These are phyloP conservation scores for Cystobasidium tubakii DNA, from an alignment of 768 basidiomycete genomes.

Conservation along the genomic window DNA sequence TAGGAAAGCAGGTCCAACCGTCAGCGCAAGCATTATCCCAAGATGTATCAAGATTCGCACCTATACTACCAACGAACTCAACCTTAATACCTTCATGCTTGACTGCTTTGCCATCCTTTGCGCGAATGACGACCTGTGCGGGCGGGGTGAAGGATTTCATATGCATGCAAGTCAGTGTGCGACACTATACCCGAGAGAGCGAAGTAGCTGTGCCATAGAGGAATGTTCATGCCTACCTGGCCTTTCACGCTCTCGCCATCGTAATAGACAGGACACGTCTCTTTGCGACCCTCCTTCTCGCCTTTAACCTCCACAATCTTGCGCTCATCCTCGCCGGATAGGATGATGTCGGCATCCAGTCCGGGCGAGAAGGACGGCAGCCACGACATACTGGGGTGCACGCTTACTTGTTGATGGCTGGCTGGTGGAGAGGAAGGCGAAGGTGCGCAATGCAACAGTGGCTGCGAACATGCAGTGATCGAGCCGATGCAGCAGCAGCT, in stretches of 20 bases:
- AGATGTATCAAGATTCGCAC: conserved; percentile 52
- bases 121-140: conserved; percentile 69
- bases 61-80: conserved; percentile 93
- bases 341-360: conserved; percentile 81
- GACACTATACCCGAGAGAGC: no score
- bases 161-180: no score
- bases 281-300: conserved; percentile 65
- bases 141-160: no score
- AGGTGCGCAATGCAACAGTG: not conserved
- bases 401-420: not conserved
- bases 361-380: conserved; percentile 82
- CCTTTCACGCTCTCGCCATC: conserved; percentile 90
- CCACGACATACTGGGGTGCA: conserved; percentile 60
- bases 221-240: conserved; percentile 58
- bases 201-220: no score
- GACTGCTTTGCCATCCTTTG: conserved; percentile 90
- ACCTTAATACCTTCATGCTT: conserved; percentile 95
- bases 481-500: no score
- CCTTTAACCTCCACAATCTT: conserved; percentile 81
- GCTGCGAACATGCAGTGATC: not conserved
- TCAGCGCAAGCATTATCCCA: not conserved
- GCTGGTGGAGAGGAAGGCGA: not conserved
- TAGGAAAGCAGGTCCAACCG: not conserved
- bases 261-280: conserved; percentile 83
- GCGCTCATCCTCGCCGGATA: conserved; percentile 77